Base-by-base conservation (phyloP, 139 green algal species). In the Astrephomene gubernaculifera region DNA sequence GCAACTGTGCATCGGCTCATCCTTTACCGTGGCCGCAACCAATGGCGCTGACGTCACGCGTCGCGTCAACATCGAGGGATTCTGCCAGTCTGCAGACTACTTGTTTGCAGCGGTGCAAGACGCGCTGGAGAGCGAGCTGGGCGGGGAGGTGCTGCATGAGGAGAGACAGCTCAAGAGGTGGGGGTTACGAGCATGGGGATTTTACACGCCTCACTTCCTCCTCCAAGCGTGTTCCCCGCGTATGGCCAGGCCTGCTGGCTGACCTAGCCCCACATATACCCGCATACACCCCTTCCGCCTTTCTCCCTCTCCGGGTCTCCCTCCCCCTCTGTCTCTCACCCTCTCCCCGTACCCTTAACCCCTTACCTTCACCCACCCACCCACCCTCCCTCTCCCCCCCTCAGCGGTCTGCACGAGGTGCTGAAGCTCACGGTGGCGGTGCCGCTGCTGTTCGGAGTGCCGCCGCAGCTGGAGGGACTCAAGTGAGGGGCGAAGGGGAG, bases 391-490 rank as follows among this genome's bases (percentile, higher is more conserved):
- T 65, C 57, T 12, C 49, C 17, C 19, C 57, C n/a, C 41, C 63
- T 64, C 75, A 92, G 88, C 43, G 89, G 91, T 2, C 68, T 97
- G 31, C 86, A 94, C 68, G 92, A 97, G 80, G 69, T 69, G 22
- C 88, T 97, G 43, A 69, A 78, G 52, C 90, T 98, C 74, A 94
- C 87, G 0, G 91, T 97, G 14, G 88, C 93, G 33, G 81, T 97
- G 12, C 94, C 94, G 0, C 85, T 93, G n/a, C 88, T 97, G 44
- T 97, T 90, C 80, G 95, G 95, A 43, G 88, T 97, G 33, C 95
- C 94, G 9, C 94, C 94, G 5, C 87, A 94, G 49, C 68, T 92
- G 36, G 95, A 98, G 25, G 79, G 68, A 4, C 87, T 97, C 54
- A 93, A 86, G 89, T 89, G 38, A 79, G 87, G 25, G 12, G n/a